phyloP scores from a whole-genome alignment of 441 rosid genomes.

The Mallotus repandus region DNA sequence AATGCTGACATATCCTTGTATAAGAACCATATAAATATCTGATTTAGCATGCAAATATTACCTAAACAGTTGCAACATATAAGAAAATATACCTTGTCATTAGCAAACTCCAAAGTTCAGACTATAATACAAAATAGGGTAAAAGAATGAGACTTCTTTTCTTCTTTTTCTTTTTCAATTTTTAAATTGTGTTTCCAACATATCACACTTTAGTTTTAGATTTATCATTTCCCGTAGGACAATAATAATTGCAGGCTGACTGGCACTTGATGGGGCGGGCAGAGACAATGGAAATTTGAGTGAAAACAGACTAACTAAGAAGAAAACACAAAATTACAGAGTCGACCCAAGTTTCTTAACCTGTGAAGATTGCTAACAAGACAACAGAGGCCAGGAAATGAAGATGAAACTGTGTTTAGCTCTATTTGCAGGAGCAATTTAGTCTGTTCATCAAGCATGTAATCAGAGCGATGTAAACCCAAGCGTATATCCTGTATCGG shows the following conservation, averaged over 20 bases:
- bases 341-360: slow-evolving; percentile 35
- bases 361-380: slow-evolving; percentile 87
- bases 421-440: slow-evolving; percentile 92
- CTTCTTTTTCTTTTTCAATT: too few relatives aligned
- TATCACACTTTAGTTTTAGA: neutral
- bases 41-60: neutral
- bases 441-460: slow-evolving; percentile 97
- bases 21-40: neutral
- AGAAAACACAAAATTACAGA: slow-evolving; percentile 4
- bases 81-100: neutral
- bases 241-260: neutral
- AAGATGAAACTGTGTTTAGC: slow-evolving; percentile 82
- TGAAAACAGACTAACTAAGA: neutral
- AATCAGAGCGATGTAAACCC: slow-evolving; percentile 97
- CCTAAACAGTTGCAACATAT: neutral
- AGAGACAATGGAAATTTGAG: too few relatives aligned
- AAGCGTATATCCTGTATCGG: slow-evolving; percentile 75
- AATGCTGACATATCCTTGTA: neutral
- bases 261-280: neutral
- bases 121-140: neutral
- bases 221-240: neutral
- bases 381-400: slow-evolving; percentile 82
- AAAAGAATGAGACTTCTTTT: neutral
- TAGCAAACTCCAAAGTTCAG: neutral
- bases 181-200: neutral